Percentiles rank a stretch among this genome's conserved stretches.
phyloP scores from a whole-genome alignment of 176 grass and related monocot genomes.

The Oryza australiensis region DNA sequence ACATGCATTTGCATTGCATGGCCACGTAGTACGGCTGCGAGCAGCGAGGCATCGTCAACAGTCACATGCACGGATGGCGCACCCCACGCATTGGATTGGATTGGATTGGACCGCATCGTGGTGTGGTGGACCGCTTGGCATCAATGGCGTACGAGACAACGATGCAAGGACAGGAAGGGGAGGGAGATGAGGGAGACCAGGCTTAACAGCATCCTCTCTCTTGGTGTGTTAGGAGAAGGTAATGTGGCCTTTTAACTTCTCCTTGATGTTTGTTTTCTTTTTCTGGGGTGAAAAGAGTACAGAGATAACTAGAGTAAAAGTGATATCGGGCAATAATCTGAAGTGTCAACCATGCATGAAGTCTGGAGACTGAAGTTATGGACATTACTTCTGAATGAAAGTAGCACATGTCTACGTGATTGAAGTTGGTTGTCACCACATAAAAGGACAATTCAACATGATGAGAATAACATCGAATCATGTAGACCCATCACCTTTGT shows the following conservation, averaged over 20 bases:
- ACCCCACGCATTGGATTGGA: not conserved
- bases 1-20: not conserved
- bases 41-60: not conserved
- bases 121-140: not conserved
- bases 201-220: not conserved
- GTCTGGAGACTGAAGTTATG: not conserved
- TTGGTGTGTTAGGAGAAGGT: not conserved
- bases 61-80: not conserved
- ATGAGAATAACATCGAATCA: not conserved
- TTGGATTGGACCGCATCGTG: not conserved
- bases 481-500: not conserved
- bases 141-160: not conserved
- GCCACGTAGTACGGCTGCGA: not conserved
- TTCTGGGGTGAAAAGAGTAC: not conserved
- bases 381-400: not conserved
- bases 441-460: not conserved
- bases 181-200: not conserved
- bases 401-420: not conserved
- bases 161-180: not conserved
- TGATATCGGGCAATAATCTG: not conserved
- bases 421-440: not conserved
- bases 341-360: not conserved
- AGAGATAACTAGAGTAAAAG: no score
- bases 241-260: not conserved
- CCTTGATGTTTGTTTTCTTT: not conserved